phyloP scores from a whole-genome alignment of 495 filamentous ascomycete species.

The Tuber aestivum region DNA sequence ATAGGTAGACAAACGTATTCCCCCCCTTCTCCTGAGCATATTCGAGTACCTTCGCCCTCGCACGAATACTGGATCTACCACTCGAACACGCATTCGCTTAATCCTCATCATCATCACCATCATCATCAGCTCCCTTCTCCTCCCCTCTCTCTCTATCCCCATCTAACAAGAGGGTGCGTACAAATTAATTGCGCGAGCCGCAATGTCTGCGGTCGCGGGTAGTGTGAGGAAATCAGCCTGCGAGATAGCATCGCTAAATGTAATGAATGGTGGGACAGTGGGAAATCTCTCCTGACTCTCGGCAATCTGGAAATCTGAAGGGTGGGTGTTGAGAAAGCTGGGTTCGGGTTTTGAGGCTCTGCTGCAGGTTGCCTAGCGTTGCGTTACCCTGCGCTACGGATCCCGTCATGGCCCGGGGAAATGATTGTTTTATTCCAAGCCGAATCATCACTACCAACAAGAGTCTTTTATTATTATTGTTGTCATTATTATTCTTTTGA shows the following conservation, averaged over 20 bases:
- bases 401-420: too few species aligned
- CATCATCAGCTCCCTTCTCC: not conserved
- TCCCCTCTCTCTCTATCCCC: not conserved
- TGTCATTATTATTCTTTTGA: too few species aligned
- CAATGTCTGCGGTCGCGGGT: not conserved
- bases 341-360: not conserved
- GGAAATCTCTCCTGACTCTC: not conserved
- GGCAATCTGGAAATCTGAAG: not conserved
- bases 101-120: not conserved
- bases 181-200: constrained; percentile 4
- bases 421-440: too few species aligned
- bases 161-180: not conserved
- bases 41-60: constrained; percentile 1
- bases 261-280: not conserved
- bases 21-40: not conserved
- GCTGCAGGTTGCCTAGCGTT: not conserved
- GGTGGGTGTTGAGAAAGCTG: not conserved
- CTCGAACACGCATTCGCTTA: not conserved
- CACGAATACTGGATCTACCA: not conserved
- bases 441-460: too few species aligned
- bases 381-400: too few species aligned
- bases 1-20: not conserved
- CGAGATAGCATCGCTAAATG: not conserved
- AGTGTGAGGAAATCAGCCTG: not conserved
- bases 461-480: too few species aligned